phyloP scores from a whole-genome alignment of 805 yeast species.

The Pichia cephalocereana region DNA sequence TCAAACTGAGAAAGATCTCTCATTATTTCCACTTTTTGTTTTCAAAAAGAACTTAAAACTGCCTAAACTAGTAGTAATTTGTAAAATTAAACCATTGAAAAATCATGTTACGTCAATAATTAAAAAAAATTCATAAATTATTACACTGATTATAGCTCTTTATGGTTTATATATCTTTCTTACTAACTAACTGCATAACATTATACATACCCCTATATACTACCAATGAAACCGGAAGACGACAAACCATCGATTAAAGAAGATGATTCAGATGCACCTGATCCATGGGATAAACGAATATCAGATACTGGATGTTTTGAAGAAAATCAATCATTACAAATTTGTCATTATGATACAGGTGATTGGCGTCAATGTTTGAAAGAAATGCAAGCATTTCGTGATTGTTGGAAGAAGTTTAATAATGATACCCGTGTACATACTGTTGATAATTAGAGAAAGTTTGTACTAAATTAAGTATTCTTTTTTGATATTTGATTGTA shows the following conservation, averaged over 20 bases:
- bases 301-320: constrained; percentile 67
- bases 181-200: too few species aligned
- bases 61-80: too few species aligned
- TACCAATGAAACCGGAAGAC: not conserved
- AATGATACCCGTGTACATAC: constrained; percentile 32
- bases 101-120: too few species aligned
- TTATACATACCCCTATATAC: not conserved
- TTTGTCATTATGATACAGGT: constrained; percentile 73
- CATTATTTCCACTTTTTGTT: too few species aligned
- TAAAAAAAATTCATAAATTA: too few species aligned
- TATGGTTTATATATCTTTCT: too few species aligned
- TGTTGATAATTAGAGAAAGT: constrained; percentile 14
- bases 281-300: constrained; percentile 71
- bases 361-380: constrained; percentile 71
- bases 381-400: constrained; percentile 41
- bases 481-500: not conserved
- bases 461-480: too few species aligned
- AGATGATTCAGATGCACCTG: constrained; percentile 31
- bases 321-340: constrained; percentile 59
- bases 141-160: too few species aligned
- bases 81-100: too few species aligned
- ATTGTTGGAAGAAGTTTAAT: constrained; percentile 33
- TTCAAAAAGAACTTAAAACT: too few species aligned
- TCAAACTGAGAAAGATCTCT: too few species aligned
- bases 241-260: not conserved